Conservation (phyloP, 345 rosid genomes). For the Punica granatum region DNA sequence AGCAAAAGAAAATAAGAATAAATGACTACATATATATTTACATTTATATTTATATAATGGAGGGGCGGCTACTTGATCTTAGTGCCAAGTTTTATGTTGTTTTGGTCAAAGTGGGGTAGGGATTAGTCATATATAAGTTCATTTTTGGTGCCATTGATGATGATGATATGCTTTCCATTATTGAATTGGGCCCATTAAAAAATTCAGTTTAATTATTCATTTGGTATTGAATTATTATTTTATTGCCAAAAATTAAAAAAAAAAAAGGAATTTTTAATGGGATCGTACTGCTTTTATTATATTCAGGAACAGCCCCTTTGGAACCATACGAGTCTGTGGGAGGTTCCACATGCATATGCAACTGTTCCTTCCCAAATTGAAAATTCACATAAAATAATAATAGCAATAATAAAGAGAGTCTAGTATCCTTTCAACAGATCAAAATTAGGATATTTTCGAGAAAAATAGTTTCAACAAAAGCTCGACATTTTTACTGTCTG, state of each 20-base stretch:
- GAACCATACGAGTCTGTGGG: background rate
- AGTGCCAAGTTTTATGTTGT: background rate
- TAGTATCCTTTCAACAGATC: no score
- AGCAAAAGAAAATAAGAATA: no score
- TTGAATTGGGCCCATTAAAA: background rate
- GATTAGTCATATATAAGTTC: slow-evolving; percentile 2
- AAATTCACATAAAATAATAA: background rate
- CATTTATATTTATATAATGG: background rate
- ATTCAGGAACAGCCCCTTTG: background rate
- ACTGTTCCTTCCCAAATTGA: background rate
- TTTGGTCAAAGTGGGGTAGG: background rate
- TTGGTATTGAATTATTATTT: background rate
- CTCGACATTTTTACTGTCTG: no score
- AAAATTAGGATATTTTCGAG: no score
- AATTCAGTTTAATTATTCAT: background rate
- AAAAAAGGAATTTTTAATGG: background rate
- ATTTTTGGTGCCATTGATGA: slow-evolving; percentile 1
- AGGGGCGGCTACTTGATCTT: slow-evolving; percentile 1
- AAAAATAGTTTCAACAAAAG: no score
- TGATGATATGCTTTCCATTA: background rate
- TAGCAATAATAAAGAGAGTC: no score
- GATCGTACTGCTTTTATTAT: background rate
- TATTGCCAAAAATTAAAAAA: background rate
- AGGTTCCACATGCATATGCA: slow-evolving; percentile 14
- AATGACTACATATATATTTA: no score